Evolutionary conservation across 345 rosid species (phyloP), one percentile per base, ranked within the genome.

Genomic region (Eucalyptus curtisii): DNA sequence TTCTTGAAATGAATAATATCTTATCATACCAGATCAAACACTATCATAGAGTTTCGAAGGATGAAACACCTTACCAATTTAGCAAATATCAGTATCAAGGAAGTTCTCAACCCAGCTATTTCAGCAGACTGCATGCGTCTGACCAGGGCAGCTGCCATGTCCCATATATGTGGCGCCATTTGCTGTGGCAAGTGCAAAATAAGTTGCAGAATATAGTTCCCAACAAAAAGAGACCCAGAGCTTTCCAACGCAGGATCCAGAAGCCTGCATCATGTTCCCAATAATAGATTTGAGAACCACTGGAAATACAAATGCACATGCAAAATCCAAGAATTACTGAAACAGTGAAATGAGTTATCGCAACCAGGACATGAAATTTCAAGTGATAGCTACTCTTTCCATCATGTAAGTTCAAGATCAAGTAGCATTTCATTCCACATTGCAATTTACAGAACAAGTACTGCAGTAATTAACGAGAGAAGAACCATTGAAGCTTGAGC

Each of bases 181-280:
- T 97, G 97, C 64, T 90, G 92, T 31, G 99, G 98, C 89, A 97
- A 94, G 91, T 96, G 98, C 95, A 97, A 94, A 88, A 97, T 95
- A 88, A 97, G 99, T 93, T 96, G 99, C 92, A 97, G 91, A 91
- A 96, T 92, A 89, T 96, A 97, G 91, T 92, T 94, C 71, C 99
- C 99, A 86, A 97, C 97, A 92, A 96, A 96, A 84, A 97, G 95
- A 88, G 99, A 97, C 91, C 99, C 99, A 85, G 99, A 97, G 93
- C 98, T 94, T 91, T 97, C 98, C 90, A 96, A 88, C 88, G 91
- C 93, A 88, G 99, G 99, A 91, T 96, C 94, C 61, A 97, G 98
- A 91, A 96, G 99, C 96, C 99, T 97, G 94, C 93, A 91, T 86
- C 52, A 59, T 45, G 49, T 47, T 76, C 42, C 82, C 47, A 22